Evolutionary conservation across 306 rosid species (phyloP), one percentile per base, ranked within the genome.

Genomic region (Trichosanthes cucumerina): DNA sequence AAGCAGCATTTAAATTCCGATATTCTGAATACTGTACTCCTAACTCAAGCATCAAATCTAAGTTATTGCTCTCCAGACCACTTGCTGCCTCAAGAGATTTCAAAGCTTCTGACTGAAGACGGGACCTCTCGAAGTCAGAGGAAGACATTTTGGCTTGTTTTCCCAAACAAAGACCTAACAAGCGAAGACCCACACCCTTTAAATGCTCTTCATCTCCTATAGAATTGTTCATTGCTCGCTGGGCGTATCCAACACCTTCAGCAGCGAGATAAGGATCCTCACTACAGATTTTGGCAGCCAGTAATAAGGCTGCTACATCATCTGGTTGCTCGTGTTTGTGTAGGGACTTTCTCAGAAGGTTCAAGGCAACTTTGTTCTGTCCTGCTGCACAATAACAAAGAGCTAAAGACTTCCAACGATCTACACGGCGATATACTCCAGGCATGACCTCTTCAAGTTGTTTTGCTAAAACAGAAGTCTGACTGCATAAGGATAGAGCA

Each of bases 381-480:
- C 93, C 98, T 14, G 97, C 92, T 75, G 85, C 97, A 81, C 89
- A 81, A 78, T 83, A 89, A 85, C 97, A 92, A 66, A 96, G 86
- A 78, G 99, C 97, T 90, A 96, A 85, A 76, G 83, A 82, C 60
- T 89, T 92, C 99, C 99, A 95, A 79, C 91, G 93, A 41, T 92
- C 98, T 62, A 90, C 89, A 7, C 99, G 98, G 57, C 85, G 97
- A 81, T 85, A 91, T 31, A 90, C 85, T 47, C 98, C 98, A 83
- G 99, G 99, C 90, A 91, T 79, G 82, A 92, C 80, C 82, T 88
- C 99, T 84, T 92, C 97, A 44, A 92, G 81, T 71, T 89, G 92
- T 84, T 86, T 91, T 68, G 93, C 97, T 80, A 95, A 84, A 80
- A 84, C 79, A 52, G 88, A 91, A 58, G 97, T 92, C 88, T 92